phyloP scores from a whole-genome alignment of 768 basidiomycete species.

The Trametes meyenii region DNA sequence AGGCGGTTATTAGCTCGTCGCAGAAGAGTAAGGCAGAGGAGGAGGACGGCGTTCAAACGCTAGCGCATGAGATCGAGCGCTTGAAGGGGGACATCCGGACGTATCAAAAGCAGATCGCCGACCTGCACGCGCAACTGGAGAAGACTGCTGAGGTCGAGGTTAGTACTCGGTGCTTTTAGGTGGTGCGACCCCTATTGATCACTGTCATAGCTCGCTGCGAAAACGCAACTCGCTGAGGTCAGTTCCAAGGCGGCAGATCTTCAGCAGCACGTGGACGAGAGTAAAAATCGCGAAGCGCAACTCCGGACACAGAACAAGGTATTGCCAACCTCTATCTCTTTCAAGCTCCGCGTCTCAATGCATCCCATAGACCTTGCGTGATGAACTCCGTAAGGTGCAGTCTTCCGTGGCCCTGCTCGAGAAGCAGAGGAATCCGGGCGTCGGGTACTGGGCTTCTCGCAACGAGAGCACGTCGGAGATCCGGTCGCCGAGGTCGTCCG shows the following conservation, averaged over 20 bases:
- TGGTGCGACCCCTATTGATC: not conserved
- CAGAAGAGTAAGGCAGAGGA: slow-evolving; percentile 63
- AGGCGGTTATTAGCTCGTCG: slow-evolving; percentile 56
- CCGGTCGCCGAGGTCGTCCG: slow-evolving; percentile 44
- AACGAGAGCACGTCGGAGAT: slow-evolving; percentile 37
- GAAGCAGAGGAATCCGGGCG: slow-evolving; percentile 88
- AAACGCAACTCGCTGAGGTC: slow-evolving; percentile 52
- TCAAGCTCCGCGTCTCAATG: not conserved
- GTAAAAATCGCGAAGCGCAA: slow-evolving; percentile 67
- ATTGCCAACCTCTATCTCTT: slow-evolving; percentile 6
- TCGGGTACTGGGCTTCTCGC: slow-evolving; percentile 83
- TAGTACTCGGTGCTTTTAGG: slow-evolving; percentile 19
- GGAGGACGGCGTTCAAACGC: slow-evolving; percentile 49
- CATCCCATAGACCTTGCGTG: slow-evolving; percentile 71
- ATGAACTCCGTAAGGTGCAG: slow-evolving; percentile 95
- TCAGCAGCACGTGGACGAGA: slow-evolving; percentile 75
- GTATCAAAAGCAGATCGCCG: slow-evolving; percentile 56
- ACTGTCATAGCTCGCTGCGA: slow-evolving; percentile 42
- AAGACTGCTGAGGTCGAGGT: slow-evolving; percentile 67
- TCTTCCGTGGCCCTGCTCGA: slow-evolving; percentile 89
- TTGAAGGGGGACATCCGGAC: slow-evolving; percentile 51
- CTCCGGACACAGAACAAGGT: slow-evolving; percentile 81
- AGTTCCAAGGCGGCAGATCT: slow-evolving; percentile 51
- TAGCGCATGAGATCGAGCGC: slow-evolving; percentile 58
- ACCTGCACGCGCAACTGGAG: slow-evolving; percentile 53